Evolutionary conservation across 768 basidiomycete species (phyloP), one percentile per base, ranked within the genome.

Genomic region (Suillus decipiens): DNA sequence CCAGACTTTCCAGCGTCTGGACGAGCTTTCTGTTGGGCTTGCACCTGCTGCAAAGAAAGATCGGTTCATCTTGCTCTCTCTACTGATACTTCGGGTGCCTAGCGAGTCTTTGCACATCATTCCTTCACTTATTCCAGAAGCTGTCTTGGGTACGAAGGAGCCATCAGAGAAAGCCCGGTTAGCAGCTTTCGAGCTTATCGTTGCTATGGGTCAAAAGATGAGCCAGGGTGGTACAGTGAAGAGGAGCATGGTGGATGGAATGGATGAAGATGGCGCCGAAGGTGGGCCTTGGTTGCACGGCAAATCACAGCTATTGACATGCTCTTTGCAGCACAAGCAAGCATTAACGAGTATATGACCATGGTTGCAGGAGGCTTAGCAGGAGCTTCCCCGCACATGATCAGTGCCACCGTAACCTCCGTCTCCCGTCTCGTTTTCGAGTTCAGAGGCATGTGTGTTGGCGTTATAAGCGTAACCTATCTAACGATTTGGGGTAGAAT

Each of bases 341-440:
- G 75, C 69, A 82, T 96, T 51, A 89, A 94, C 68, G 97, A 99
- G 73, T 99, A 92, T 73, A 82, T 99, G 79, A 99, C 92, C 3
- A 99, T 99, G 96, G 81, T 98, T 34, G 93, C 93, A 42, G 96
- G 95, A 68, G 97, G 97, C 62, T 78, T 99, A 54, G 95, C 95
- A 10, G 96, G 94, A 24, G 89, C 92, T 15, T 92, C 87, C 12
- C 95, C 96, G 0, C 97, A 99, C 72, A 99, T 97, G 95, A 96
- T 99, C 73, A 96, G 95, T 71, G 97, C 97, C 2, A 93, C 94
- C 1, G 88, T 99, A 59, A 98, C 95, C 7, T 93, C 95, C 0
- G 87, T 99, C 60, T 96, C 96, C 2, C 86, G 97, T 28, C 81
- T 99, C 14, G 82, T 98, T 19, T 99, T 98, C 73, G 97, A 99